Conservation (phyloP, 2,329 filamentous ascomycete genomes). For the Westerdykella ornata region DNA sequence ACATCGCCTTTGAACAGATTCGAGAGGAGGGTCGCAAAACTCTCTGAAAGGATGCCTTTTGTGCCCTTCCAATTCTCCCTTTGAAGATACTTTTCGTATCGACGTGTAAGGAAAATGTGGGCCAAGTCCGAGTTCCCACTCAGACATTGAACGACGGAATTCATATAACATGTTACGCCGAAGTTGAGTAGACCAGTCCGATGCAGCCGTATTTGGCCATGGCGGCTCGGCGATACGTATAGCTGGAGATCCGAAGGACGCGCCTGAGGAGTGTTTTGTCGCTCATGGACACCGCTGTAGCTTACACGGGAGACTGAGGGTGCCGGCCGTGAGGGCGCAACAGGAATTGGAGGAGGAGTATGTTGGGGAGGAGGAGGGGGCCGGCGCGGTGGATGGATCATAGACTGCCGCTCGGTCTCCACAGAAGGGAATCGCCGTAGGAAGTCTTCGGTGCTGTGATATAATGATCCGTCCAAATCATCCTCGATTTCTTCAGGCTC, state of each 20-base stretch:
- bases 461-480: constrained; percentile 35
- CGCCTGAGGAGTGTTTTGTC: constrained; percentile 33
- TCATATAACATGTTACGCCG: constrained; percentile 83
- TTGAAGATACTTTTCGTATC: constrained; percentile 53
- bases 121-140: constrained; percentile 61
- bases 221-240: constrained; percentile 42
- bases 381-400: constrained; percentile 44
- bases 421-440: constrained; percentile 71
- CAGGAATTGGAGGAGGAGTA: constrained; percentile 50
- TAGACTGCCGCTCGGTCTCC: constrained; percentile 50
- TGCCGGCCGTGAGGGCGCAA: constrained; percentile 53
- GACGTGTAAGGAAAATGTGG: constrained; percentile 59
- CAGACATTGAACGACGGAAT: constrained; percentile 78
- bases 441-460: constrained; percentile 75
- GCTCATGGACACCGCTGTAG: constrained; percentile 73
- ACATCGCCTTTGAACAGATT: constrained; percentile 57
- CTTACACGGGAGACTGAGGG: constrained; percentile 56
- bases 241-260: constrained; percentile 37
- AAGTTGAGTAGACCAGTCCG: constrained; percentile 73
- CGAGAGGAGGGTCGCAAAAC: constrained; percentile 55
- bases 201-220: constrained; percentile 47
- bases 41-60: constrained; percentile 55
- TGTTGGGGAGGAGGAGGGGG: constrained; percentile 38
- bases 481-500: constrained; percentile 25
- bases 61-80: constrained; percentile 58